Conservation (phyloP, 208 protist genomes). For the Acanthamoeba sp. region DNA sequence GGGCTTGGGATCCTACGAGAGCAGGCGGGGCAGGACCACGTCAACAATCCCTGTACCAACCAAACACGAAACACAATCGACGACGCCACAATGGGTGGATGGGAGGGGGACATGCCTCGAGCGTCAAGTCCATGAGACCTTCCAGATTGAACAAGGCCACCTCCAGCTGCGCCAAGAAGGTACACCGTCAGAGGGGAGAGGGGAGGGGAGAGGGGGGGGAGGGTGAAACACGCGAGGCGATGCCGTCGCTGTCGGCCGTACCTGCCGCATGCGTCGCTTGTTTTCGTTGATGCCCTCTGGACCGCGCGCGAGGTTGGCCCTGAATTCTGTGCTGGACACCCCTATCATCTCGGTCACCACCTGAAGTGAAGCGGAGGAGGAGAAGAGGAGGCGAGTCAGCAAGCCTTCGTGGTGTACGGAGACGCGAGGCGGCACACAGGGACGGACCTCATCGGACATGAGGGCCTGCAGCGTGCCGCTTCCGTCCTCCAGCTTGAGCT, state of each 20-base stretch:
- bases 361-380: neutral
- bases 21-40: too few species aligned
- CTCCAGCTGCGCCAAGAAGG: neutral
- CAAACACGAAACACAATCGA: too few species aligned
- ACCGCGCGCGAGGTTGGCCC: neutral
- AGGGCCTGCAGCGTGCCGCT: conserved; percentile 46
- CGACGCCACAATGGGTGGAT: neutral
- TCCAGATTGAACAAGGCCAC: conserved; percentile 56
- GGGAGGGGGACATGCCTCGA: neutral
- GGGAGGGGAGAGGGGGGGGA: neutral
- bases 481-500: conserved; percentile 62
- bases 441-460: conserved; percentile 46
- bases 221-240: neutral
- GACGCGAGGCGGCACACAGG: neutral
- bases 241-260: neutral
- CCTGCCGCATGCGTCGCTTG: conserved; percentile 37
- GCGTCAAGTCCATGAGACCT: conserved; percentile 49
- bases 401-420: neutral
- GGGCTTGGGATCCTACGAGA: neutral
- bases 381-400: neutral
- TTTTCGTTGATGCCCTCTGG: conserved; percentile 8
- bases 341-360: conserved; percentile 45
- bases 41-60: too few species aligned
- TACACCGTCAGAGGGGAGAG: neutral
- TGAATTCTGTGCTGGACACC: neutral